A percentile compares a stretch with the other conserved stretches of the same genome.
phyloP scores from a whole-genome alignment of 371 early-diverging fungal genomes.

The Apophysomyces variabilis region DNA sequence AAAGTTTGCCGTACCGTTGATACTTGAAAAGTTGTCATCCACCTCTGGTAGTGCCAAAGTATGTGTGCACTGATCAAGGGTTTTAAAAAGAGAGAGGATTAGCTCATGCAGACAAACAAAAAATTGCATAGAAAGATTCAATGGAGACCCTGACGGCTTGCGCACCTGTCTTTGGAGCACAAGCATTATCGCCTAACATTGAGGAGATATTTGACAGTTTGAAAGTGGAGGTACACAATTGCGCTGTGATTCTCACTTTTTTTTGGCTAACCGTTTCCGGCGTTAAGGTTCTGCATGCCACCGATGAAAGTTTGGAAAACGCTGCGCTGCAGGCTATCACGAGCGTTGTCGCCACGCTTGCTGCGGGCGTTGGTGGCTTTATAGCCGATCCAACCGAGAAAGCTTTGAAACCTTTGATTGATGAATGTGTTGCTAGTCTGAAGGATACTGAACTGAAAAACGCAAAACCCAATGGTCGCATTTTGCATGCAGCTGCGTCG shows the following conservation, averaged over 20 bases:
- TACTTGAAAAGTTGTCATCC: slow-evolving; percentile 89
- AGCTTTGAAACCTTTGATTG: slow-evolving; percentile 64
- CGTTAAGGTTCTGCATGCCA: slow-evolving; percentile 64
- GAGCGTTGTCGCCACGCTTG: slow-evolving; percentile 62
- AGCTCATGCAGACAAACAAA: slow-evolving; percentile 2
- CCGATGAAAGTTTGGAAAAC: slow-evolving; percentile 68
- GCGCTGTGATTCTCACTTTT: not conserved
- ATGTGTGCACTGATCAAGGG: not conserved
- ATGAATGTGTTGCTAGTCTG: slow-evolving; percentile 70
- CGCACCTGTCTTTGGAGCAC: slow-evolving; percentile 77
- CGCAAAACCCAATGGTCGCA: slow-evolving; percentile 69
- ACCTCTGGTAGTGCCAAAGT: slow-evolving; percentile 89
- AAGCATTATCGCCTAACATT: slow-evolving; percentile 61
- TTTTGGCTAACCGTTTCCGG: slow-evolving; percentile 3
- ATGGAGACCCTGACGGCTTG: slow-evolving; percentile 83
- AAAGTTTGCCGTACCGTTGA: slow-evolving; percentile 79
- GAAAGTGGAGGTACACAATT: slow-evolving; percentile 63
- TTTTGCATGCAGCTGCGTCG: slow-evolving; percentile 66
- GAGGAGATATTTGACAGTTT: slow-evolving; percentile 71
- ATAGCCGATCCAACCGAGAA: slow-evolving; percentile 58
- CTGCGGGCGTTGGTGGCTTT: slow-evolving; percentile 33
- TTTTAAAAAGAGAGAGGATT: not conserved
- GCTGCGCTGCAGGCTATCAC: slow-evolving; percentile 63
- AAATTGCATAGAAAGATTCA: slow-evolving; percentile 71
- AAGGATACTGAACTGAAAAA: slow-evolving; percentile 78